Percentiles rank a stretch among this genome's conserved stretches.
phyloP scores from a whole-genome alignment of 176 grass and related monocot genomes.

The Oryza meyeriana region DNA sequence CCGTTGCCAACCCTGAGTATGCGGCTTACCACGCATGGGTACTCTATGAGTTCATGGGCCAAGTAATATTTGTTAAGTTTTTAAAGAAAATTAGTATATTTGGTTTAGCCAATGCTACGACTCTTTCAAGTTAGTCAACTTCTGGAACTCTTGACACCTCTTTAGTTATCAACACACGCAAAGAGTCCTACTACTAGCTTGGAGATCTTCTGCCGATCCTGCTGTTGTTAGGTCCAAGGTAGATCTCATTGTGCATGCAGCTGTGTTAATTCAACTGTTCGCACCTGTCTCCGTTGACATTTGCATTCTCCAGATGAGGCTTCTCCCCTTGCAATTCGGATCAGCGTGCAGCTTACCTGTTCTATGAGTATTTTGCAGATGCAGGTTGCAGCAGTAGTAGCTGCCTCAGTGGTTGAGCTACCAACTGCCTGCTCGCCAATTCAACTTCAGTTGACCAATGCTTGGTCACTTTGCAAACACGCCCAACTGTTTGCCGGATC shows the following conservation, averaged over 20 bases:
- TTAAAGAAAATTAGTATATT: not conserved
- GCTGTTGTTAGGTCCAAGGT: slow-evolving; percentile 8
- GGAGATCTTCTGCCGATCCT: not conserved
- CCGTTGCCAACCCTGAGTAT: too few species aligned
- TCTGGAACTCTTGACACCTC: not conserved
- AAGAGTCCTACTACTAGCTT: not conserved
- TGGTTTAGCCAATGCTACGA: not conserved
- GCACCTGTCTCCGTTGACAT: slow-evolving; percentile 1
- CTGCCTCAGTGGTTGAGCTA: not conserved
- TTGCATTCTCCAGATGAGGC: not conserved
- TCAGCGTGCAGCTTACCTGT: not conserved
- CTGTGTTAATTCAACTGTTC: not conserved
- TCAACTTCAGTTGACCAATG: not conserved
- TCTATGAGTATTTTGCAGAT: not conserved
- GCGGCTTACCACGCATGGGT: not conserved
- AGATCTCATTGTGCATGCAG: not conserved
- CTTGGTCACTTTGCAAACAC: not conserved
- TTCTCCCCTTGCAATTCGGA: not conserved
- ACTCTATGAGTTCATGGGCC: not conserved
- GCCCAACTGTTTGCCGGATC: not conserved
- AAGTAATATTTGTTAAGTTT: not conserved
- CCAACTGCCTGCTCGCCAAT: not conserved
- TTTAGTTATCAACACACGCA: not conserved
- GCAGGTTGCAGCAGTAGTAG: not conserved
- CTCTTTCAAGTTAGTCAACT: slow-evolving; percentile 20